A percentile compares a stretch with the other conserved stretches of the same genome.
Evolutionary conservation across 1,284 basidiomycete species (phyloP).

Genomic region (Macrocystidia cucumis): DNA sequence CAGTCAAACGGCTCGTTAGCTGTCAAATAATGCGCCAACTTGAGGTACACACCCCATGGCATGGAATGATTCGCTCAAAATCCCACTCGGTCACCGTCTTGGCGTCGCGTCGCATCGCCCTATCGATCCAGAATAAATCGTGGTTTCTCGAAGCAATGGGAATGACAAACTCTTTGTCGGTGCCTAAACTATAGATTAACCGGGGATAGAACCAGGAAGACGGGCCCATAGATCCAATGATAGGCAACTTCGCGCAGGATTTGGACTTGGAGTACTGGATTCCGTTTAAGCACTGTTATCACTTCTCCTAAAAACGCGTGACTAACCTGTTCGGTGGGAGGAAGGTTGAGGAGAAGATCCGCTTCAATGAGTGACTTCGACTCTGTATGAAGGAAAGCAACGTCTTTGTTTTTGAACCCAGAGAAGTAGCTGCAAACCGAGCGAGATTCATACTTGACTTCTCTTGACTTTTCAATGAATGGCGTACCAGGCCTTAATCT

Average conservation of each 20-base stretch:
- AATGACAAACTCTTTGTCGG: conserved; percentile 52
- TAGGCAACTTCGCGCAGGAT: conserved; percentile 35
- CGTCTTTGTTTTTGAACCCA: conserved; percentile 80
- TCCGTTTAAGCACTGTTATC: conserved; percentile 12
- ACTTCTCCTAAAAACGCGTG: not conserved
- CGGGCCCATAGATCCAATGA: conserved; percentile 47
- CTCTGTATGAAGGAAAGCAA: conserved; percentile 80
- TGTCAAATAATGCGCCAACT: conserved; percentile 4
- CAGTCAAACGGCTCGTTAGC: conserved; percentile 4
- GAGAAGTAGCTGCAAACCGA: conserved; percentile 72
- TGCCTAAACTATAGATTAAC: conserved; percentile 40
- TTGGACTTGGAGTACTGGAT: conserved; percentile 45
- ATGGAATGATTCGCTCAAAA: conserved; percentile 86
- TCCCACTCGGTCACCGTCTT: conserved; percentile 76
- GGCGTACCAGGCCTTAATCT: conserved; percentile 58
- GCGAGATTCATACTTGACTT: not conserved
- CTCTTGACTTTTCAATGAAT: not conserved
- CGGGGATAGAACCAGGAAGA: conserved; percentile 51
- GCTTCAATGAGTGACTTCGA: conserved; percentile 81
- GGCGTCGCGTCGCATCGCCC: conserved; percentile 68
- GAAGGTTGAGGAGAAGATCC: conserved; percentile 89
- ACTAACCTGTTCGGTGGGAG: conserved; percentile 75
- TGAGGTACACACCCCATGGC: conserved; percentile 65
- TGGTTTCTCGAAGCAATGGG: not conserved
- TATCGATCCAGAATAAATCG: conserved; percentile 18